Evolutionary conservation across 2,329 filamentous ascomycete genomes (phyloP).

Genomic region (Exophiala calicioides): DNA sequence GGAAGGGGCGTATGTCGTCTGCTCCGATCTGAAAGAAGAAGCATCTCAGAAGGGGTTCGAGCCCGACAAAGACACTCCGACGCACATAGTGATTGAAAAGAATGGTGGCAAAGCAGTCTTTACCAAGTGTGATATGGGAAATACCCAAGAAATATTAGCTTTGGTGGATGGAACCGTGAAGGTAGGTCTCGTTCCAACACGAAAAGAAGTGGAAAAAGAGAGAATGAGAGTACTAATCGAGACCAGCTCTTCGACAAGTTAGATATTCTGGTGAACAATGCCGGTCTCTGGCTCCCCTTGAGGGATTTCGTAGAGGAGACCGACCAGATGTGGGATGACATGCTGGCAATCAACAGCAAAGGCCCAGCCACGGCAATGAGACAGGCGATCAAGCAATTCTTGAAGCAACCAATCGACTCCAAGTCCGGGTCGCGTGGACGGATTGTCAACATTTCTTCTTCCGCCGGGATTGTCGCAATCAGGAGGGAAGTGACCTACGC

Average conservation of each 20-base stretch:
- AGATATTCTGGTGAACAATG: slow-evolving; percentile 62
- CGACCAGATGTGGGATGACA: slow-evolving; percentile 52
- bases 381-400: slow-evolving; percentile 41
- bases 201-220: not conserved
- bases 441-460: slow-evolving; percentile 54
- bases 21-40: slow-evolving; percentile 40
- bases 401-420: slow-evolving; percentile 57
- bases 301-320: slow-evolving; percentile 41
- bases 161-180: slow-evolving; percentile 40
- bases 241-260: slow-evolving; percentile 8
- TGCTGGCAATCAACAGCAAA: slow-evolving; percentile 60
- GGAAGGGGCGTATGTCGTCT: slow-evolving; percentile 47
- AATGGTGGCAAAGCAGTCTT: slow-evolving; percentile 12
- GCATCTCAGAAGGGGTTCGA: slow-evolving; percentile 20
- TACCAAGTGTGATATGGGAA: slow-evolving; percentile 9
- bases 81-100: slow-evolving; percentile 11
- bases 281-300: slow-evolving; percentile 39
- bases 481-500: slow-evolving; percentile 39
- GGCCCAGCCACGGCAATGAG: slow-evolving; percentile 41
- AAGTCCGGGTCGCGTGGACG: slow-evolving; percentile 45
- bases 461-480: slow-evolving; percentile 8
- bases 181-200: not conserved
- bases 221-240: not conserved
- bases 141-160: slow-evolving; percentile 8
- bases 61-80: slow-evolving; percentile 15